These are phyloP conservation scores for Chionographis japonica DNA, from an alignment of 106 monocot genomes.

Conservation along the genomic window DNA sequence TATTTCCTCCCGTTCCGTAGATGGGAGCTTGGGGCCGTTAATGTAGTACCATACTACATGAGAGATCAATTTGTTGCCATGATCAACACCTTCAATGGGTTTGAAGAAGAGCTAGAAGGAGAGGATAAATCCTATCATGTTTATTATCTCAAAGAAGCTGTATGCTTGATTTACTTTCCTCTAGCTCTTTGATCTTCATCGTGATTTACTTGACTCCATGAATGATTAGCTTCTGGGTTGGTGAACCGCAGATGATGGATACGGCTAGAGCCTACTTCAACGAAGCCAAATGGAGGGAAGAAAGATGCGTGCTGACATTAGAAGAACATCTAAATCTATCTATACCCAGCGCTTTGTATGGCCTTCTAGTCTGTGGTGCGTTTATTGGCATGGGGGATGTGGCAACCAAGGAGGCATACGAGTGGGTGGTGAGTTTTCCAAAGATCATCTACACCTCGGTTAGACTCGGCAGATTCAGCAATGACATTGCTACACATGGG, in stretches of 20 bases:
- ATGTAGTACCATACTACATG: conserved; percentile 5
- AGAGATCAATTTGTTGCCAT: conserved; percentile 1
- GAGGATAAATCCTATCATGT: conserved; percentile 10
- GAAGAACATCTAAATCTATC: conserved; percentile 3
- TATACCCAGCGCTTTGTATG: not conserved
- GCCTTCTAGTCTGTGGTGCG: not conserved
- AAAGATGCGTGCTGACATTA: not conserved
- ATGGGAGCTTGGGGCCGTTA: conserved; percentile 14
- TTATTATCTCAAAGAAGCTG: conserved; percentile 1
- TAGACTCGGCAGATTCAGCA: not conserved
- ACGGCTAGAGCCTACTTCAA: not conserved
- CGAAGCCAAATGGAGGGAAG: conserved; percentile 2
- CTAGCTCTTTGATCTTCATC: not conserved
- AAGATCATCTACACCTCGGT: not conserved
- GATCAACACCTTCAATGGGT: not conserved
- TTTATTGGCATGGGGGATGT: not conserved
- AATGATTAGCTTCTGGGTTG: not conserved
- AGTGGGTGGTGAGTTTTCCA: not conserved
- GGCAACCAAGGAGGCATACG: conserved; percentile 7
- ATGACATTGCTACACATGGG: conserved; percentile 5
- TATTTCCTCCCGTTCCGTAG: not conserved
- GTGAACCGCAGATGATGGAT: not conserved
- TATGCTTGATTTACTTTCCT: not conserved
- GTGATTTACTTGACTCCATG: no score
- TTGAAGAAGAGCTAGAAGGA: conserved; percentile 9